Evolutionary conservation across 2,329 filamentous ascomycete species (phyloP).

Genomic region (Exophiala mesophila): DNA sequence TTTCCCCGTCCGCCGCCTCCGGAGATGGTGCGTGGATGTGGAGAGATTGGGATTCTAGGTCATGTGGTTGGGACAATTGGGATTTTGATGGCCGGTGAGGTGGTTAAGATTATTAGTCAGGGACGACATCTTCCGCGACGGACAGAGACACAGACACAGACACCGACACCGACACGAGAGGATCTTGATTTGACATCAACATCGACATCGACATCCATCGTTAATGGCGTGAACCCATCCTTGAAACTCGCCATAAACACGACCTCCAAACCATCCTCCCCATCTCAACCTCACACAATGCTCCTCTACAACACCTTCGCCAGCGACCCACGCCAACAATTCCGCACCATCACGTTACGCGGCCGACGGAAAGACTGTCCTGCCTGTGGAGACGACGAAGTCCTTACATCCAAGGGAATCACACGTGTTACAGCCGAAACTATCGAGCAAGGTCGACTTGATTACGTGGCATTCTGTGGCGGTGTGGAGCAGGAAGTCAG

Average conservation of each 20-base stretch:
- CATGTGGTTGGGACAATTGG: slow-evolving; percentile 94
- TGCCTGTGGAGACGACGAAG: slow-evolving; percentile 64
- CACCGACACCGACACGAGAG: too few species aligned
- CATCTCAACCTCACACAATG: slow-evolving; percentile 38
- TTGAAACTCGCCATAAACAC: too few species aligned
- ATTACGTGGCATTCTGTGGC: slow-evolving; percentile 86
- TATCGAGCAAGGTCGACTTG: slow-evolving; percentile 61
- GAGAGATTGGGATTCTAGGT: slow-evolving; percentile 87
- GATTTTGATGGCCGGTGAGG: slow-evolving; percentile 82
- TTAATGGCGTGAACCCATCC: too few species aligned
- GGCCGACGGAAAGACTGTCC: slow-evolving; percentile 65
- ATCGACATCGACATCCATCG: too few species aligned
- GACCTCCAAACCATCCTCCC: slow-evolving; percentile 13
- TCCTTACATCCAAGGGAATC: slow-evolving; percentile 55
- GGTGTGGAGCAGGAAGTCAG: slow-evolving; percentile 47
- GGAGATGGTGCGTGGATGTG: slow-evolving; percentile 76
- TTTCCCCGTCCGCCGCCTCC: slow-evolving; percentile 84
- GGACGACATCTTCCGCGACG: slow-evolving; percentile 21
- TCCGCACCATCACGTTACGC: slow-evolving; percentile 71
- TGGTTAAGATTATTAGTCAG: slow-evolving; percentile 70
- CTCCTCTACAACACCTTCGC: slow-evolving; percentile 54
- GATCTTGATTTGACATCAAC: too few species aligned
- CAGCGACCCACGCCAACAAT: slow-evolving; percentile 43
- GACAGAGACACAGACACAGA: slow-evolving; percentile 29
- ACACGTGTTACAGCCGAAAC: slow-evolving; percentile 59